Base-by-base conservation (phyloP, 2,329 filamentous ascomycete genomes). In the Arthrocladium fulminans region DNA sequence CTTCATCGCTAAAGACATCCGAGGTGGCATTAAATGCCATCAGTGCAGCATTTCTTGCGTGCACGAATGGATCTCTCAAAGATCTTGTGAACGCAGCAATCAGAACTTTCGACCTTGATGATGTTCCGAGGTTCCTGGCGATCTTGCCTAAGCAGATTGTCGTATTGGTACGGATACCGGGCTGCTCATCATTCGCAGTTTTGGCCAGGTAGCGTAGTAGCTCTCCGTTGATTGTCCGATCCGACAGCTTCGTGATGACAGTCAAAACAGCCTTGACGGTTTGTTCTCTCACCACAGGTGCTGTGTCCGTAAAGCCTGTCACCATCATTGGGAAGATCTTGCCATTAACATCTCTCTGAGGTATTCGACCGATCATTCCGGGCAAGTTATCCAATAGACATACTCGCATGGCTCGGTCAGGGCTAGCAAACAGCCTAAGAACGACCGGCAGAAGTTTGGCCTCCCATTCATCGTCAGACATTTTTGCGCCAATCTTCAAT, bases 91-190 rank as follows among this genome's bases (percentile, higher is more conserved):
- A 98, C 0, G 92, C 92, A 6, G 92, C 92, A 45, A 89, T 84
- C 22, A 98, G 77, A 0, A 98, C 90, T 65, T 97, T 98, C 41
- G 85, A 77, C 53, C 92, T 77, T 2, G 86, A 87, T 55, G 70
- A 72, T 1, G 77, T 73, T 1, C 88, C 87, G 1, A 98, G 73
- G 59, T 94, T 85, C 59, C 88, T 89, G 12, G 92, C 89, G 58
- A 98, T 96, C 62, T 96, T 97, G 19, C 92, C 92, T 0, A 98
- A 70, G 63, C 90, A 97, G 48, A 98, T 98, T 1, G 92, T 98
- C 0, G 92, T 98, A 64, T 98, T 98, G 7, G 92, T 98, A 53
- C 92, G 80, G 56, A 98, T 98, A 0, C 92, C 92, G 1, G 92
- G 88, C 61, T 98, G 90, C 59, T 97, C 92, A 54, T 98, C 92